A percentile compares a stretch with the other conserved stretches of the same genome.
phyloP scores from a whole-genome alignment of 257 asterid species.

The Solanum clarkiae region DNA sequence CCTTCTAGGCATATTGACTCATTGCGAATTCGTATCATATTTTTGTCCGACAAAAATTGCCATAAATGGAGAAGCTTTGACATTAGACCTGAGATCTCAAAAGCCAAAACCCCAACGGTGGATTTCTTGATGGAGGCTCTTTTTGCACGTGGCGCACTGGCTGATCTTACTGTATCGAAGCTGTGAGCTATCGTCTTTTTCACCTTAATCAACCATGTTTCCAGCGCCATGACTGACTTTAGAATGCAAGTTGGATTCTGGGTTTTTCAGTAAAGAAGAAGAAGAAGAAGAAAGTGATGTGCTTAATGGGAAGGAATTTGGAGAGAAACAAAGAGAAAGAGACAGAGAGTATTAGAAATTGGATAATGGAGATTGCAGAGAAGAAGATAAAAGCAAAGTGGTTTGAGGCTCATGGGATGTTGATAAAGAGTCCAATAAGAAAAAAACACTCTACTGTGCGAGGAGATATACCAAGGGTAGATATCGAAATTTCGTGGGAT shows the following conservation, averaged over 20 bases:
- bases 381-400: conserved; percentile 27
- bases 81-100: conserved; percentile 72
- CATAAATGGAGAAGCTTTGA: conserved; percentile 86
- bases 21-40: conserved; percentile 34
- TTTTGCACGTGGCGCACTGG: conserved; percentile 22
- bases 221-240: background rate
- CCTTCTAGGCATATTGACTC: conserved; percentile 68
- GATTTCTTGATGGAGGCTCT: conserved; percentile 37
- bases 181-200: conserved; percentile 41
- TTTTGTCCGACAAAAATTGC: conserved; percentile 62
- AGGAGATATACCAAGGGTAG: too few species aligned
- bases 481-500: too few species aligned
- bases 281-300: background rate
- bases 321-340: conserved; percentile 1
- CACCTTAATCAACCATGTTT: conserved; percentile 7
- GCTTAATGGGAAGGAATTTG: background rate
- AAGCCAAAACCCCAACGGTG: conserved; percentile 61
- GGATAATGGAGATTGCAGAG: conserved; percentile 27
- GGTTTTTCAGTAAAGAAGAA: background rate
- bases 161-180: conserved; percentile 25
- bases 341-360: conserved; percentile 1
- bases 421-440: conserved; percentile 8
- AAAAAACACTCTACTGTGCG: too few species aligned
- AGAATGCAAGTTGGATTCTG: background rate
- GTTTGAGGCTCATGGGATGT: conserved; percentile 49